Evolutionary conservation across 495 filamentous ascomycete genomes (phyloP).

Genomic region (Xanthoparmelia taractica): DNA sequence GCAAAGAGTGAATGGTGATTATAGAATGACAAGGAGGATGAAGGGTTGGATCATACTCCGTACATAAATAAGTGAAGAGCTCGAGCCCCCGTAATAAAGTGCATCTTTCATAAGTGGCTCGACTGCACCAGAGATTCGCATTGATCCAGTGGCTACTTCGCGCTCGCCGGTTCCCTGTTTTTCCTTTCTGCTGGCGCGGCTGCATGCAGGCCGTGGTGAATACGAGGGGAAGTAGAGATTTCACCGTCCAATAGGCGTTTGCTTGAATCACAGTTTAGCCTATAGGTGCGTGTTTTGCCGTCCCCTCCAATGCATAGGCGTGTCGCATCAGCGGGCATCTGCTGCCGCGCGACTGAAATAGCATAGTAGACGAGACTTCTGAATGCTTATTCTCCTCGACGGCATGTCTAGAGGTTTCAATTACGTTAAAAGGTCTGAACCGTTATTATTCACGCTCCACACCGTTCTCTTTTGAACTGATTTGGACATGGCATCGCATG

Average conservation of each 20-base stretch:
- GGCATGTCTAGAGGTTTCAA: not conserved
- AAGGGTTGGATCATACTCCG: not conserved
- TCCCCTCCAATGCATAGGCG: not conserved
- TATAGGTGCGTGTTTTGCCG: not conserved
- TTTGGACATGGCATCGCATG: not conserved
- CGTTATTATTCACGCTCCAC: not conserved
- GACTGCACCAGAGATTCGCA: not conserved
- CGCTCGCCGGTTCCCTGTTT: not conserved
- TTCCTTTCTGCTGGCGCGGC: not conserved
- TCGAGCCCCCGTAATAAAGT: not conserved
- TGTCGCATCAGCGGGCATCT: constrained; percentile 3
- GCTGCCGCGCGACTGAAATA: constrained; percentile 7
- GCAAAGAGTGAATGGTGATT: not conserved
- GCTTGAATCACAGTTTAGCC: not conserved
- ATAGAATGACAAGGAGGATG: not conserved
- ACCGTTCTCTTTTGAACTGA: not conserved
- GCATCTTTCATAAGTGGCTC: not conserved
- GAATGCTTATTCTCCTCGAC: not conserved
- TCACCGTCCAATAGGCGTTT: not conserved
- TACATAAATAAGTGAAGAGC: not conserved
- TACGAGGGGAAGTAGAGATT: not conserved
- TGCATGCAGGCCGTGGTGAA: not conserved
- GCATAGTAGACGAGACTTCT: not conserved
- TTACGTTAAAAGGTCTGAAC: not conserved
- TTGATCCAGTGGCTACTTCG: not conserved